phyloP scores from a whole-genome alignment of 2,329 filamentous ascomycete genomes.

The Chaetomium sp. region DNA sequence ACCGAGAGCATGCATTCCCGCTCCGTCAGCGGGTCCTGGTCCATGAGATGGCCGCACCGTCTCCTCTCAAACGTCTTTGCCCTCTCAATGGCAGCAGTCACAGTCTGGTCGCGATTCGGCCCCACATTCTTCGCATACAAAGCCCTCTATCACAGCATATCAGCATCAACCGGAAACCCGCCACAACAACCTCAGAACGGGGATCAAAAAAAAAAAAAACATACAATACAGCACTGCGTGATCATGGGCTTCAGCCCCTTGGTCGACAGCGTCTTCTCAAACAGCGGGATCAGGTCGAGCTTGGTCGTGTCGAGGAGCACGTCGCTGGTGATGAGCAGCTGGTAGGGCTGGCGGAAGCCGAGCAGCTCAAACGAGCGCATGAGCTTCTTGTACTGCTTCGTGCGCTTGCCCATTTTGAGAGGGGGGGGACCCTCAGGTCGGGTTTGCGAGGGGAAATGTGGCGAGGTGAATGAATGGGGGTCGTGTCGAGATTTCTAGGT shows the following conservation, averaged over 20 bases:
- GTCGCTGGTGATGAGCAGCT: slow-evolving; percentile 84
- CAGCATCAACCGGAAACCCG: background rate
- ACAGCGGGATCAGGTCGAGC: slow-evolving; percentile 33
- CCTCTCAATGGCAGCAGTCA: slow-evolving; percentile 70
- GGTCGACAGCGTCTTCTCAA: slow-evolving; percentile 35
- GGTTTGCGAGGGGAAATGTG: background rate
- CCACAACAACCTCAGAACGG: background rate
- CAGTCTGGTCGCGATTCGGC: slow-evolving; percentile 57
- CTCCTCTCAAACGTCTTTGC: slow-evolving; percentile 74
- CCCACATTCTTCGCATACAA: slow-evolving; percentile 66
- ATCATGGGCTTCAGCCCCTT: slow-evolving; percentile 45
- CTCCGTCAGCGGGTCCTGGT: slow-evolving; percentile 67
- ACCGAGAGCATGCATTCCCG: slow-evolving; percentile 67
- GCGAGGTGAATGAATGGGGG: background rate
- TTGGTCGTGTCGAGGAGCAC: slow-evolving; percentile 79
- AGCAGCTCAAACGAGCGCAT: slow-evolving; percentile 57
- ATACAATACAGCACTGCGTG: slow-evolving; percentile 62
- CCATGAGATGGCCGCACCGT: slow-evolving; percentile 75
- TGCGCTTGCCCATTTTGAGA: slow-evolving; percentile 51
- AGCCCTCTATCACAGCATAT: slow-evolving; percentile 49
- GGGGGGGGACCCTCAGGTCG: slow-evolving; percentile 9
- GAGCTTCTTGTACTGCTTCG: slow-evolving; percentile 71
- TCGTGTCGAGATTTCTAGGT: background rate
- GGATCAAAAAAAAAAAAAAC: background rate
- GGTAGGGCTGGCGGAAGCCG: slow-evolving; percentile 91